Evolutionary conservation across 129 eudicot genomes (phyloP), one percentile per base, ranked within the genome.

Genomic region (Glebionis coronaria): DNA sequence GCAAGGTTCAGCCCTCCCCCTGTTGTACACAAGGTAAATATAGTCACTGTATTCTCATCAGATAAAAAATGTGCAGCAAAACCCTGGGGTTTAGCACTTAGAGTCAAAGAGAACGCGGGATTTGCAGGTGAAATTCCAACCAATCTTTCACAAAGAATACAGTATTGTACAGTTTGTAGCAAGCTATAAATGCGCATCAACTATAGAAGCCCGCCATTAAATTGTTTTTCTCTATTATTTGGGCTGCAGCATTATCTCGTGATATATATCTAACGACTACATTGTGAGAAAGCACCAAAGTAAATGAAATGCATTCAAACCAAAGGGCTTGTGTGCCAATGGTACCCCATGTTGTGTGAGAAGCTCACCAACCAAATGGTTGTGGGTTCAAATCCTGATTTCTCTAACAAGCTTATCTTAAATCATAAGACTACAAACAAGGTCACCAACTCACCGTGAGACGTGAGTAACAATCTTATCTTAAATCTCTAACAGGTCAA

Each of bases 1-100:
- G 72, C 83, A 72, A 7, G 83, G 73, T 65, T 87, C 95, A 70
- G 83, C 42, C 74, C 95, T 84, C 47, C 47, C 71, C 74, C 97
- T 90, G 87, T 71, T 35, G 63, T 59, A 75, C 69, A 65, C 38
- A 59, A 64, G 31, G 45, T 6, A 38, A 35, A 35, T 9, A 35
- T 35, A 35, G 42, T 35, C 42, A 31, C 7, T 8, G 38, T 31
- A 5, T 31, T 31, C 40, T 31, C 40, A 31, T 31, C 40, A 31
- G 2, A 31, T 31, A 31, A 31, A 31, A 31, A 8, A 31, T 31
- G 40, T 31, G 9, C 40, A 29, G 38, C 38, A 29, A 29, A 29
- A 29, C 5, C 38, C 38, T 29, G 38, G 1, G 7, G 7, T 29
- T 29, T 1, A 47, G 54, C 19, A 49, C 54, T 49, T 13, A 4